phyloP scores from a whole-genome alignment of 2,329 filamentous ascomycete genomes.

The Fusarium burgessii region DNA sequence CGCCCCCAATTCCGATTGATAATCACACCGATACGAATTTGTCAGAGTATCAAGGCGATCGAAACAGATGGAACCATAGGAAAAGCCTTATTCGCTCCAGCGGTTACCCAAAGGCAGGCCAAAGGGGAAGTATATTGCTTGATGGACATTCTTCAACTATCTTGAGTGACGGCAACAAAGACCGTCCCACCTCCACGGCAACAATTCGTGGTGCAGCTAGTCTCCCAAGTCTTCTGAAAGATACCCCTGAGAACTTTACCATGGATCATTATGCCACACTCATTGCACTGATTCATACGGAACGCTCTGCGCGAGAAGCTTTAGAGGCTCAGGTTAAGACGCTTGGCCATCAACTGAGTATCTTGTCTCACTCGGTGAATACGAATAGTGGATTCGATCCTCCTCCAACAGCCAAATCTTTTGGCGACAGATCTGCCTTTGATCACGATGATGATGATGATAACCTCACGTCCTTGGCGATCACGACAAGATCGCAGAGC shows the following conservation, averaged over 20 bases:
- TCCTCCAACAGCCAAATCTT: conserved; percentile 53
- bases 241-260: conserved; percentile 50
- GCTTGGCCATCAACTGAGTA: conserved; percentile 63
- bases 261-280: conserved; percentile 64
- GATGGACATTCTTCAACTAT: conserved; percentile 39
- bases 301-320: conserved; percentile 66
- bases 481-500: conserved; percentile 29
- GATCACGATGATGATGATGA: conserved; percentile 59
- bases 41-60: conserved; percentile 1
- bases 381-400: conserved; percentile 44
- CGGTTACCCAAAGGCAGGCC: conserved; percentile 49
- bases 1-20: conserved; percentile 41
- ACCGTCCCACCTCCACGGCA: conserved; percentile 58
- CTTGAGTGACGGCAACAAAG: conserved; percentile 8
- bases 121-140: conserved; percentile 59
- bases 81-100: conserved; percentile 39
- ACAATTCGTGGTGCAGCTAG: conserved; percentile 63
- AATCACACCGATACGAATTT: conserved; percentile 20
- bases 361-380: conserved; percentile 55
- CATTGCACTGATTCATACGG: conserved; percentile 65
- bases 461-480: conserved; percentile 42
- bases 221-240: conserved; percentile 56
- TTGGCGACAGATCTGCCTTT: conserved; percentile 55
- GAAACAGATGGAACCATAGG: conserved; percentile 1
- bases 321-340: conserved; percentile 69